A percentile compares a stretch with the other conserved stretches of the same genome.
These are phyloP conservation scores for Wickerhamiella allomyrinae DNA, from an alignment of 805 yeast genomes.

Conservation along the genomic window DNA sequence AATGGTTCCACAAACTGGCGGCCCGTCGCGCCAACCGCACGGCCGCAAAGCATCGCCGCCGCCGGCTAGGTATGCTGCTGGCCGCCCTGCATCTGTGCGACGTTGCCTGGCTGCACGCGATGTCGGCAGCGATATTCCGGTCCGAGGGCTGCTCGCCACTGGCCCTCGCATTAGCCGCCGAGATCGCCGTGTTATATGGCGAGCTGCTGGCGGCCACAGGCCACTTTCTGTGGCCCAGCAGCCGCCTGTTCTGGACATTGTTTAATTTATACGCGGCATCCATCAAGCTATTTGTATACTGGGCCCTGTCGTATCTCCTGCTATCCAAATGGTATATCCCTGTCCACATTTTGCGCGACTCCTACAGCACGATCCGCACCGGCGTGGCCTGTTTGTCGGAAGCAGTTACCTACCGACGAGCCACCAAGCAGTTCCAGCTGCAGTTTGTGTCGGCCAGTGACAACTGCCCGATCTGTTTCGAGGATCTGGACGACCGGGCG, in stretches of 20 bases:
- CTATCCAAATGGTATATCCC: constrained; percentile 8
- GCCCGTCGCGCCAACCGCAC: neutral
- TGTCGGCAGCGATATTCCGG: constrained; percentile 3
- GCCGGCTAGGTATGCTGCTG: constrained; percentile 1
- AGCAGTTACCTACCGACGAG: constrained; percentile 6
- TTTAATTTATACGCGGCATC: neutral
- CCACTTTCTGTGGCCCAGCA: constrained; percentile 2
- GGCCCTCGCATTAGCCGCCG: constrained; percentile 7
- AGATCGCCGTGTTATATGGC: constrained; percentile 9
- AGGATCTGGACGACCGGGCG: neutral
- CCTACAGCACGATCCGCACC: constrained; percentile 4
- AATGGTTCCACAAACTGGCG: constrained; percentile 7
- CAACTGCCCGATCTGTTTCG: constrained; percentile 8
- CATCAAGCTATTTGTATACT: constrained; percentile 6
- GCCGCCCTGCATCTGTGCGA: constrained; percentile 6
- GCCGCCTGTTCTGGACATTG: neutral
- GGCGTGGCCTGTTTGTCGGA: neutral
- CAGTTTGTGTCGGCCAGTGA: neutral
- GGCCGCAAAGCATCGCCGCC: neutral
- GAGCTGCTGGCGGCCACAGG: constrained; percentile 6
- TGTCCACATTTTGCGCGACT: constrained; percentile 7
- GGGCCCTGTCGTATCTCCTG: constrained; percentile 5
- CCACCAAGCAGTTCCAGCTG: constrained; percentile 1
- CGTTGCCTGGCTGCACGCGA: constrained; percentile 9
- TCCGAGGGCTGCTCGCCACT: constrained; percentile 6